Base-by-base conservation (phyloP, 2,329 filamentous ascomycete species). In the Neonectria magnoliae region DNA sequence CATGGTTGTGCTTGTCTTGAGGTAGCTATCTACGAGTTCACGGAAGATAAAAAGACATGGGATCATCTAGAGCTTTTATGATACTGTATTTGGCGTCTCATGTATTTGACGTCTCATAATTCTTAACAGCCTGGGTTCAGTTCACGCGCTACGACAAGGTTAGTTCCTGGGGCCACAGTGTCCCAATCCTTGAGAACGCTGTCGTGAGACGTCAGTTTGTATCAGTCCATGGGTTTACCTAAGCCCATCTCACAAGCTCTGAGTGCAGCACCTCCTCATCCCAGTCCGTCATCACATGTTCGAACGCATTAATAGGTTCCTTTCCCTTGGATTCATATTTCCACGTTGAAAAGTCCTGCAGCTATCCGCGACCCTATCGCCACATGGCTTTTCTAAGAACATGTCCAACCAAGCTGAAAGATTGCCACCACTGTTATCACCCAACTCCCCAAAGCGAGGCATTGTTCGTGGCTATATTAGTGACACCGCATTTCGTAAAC, bases 21-120 rank as follows among this genome's bases (percentile, higher is more conserved):
- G 47, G 56, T 59, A 51, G 45, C 29, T 55, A 64, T 44, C 50
- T 55, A 64, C 50, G 51, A 59, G 59, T 48, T 59, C 36, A 64
- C 33, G 56, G 61, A 59, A 64, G 44, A 54, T 25, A 62, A 52
- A 63, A 64, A 45, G 45, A 42, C 25, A 59, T 50, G 50, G 50
- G 55, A 59, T 64, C 36, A 51, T 29, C 20, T 41, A 38, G 9
- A 27, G 27, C 18, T 53, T 5, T 18, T 20, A 7, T 29, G 14
- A 20, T 42, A 20, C n/a, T 51, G 51, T 33, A 53, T 22, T 51
- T 8, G n/a, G n/a, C n/a, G n/a, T n/a, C n/a, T n/a, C n/a, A n/a
- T 50, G 51, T 33, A 53, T 22, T 51, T 5, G n/a, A 20, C 48
- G 20, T 33, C 25, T 27, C n/a, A 50, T 16, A 10, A 2, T 33